phyloP scores from a whole-genome alignment of 1,139 yeast species.

The Pichia sp. region DNA sequence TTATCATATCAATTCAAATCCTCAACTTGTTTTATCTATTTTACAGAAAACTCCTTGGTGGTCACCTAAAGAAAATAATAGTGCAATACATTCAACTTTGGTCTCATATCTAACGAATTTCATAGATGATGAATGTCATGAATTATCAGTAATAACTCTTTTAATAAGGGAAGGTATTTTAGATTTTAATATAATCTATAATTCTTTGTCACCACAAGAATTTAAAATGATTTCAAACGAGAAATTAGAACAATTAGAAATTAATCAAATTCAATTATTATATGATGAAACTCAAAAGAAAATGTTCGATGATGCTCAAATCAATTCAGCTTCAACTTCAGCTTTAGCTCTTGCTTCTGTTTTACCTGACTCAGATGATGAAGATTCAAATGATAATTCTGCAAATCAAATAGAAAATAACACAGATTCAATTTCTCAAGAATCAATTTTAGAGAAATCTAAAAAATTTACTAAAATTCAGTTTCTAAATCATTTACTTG shows the following conservation, averaged over 20 bases:
- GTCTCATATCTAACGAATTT: slow-evolving; percentile 47
- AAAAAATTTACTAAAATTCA: slow-evolving; percentile 30
- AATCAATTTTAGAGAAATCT: slow-evolving; percentile 16
- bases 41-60: slow-evolving; percentile 43
- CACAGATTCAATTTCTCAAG: too few relatives aligned
- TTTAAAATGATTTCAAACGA: slow-evolving; percentile 33
- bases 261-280: slow-evolving; percentile 35
- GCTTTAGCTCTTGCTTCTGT: slow-evolving; percentile 84
- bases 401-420: too few relatives aligned
- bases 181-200: slow-evolving; percentile 55
- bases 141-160: slow-evolving; percentile 40
- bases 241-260: slow-evolving; percentile 16
- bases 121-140: slow-evolving; percentile 30
- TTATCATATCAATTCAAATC: slow-evolving; percentile 36
- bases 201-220: slow-evolving; percentile 38
- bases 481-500: slow-evolving; percentile 47
- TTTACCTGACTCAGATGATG: slow-evolving; percentile 55
- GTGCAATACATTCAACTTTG: slow-evolving; percentile 39
- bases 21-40: slow-evolving; percentile 41
- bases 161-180: slow-evolving; percentile 65
- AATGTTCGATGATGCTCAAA: slow-evolving; percentile 53
- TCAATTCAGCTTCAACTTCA: slow-evolving; percentile 52
- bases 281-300: slow-evolving; percentile 42
- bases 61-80: slow-evolving; percentile 35
- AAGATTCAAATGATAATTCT: slow-evolving; percentile 10